Conservation (phyloP, 257 asterid genomes). For the Nicotiana obtusifolia region DNA sequence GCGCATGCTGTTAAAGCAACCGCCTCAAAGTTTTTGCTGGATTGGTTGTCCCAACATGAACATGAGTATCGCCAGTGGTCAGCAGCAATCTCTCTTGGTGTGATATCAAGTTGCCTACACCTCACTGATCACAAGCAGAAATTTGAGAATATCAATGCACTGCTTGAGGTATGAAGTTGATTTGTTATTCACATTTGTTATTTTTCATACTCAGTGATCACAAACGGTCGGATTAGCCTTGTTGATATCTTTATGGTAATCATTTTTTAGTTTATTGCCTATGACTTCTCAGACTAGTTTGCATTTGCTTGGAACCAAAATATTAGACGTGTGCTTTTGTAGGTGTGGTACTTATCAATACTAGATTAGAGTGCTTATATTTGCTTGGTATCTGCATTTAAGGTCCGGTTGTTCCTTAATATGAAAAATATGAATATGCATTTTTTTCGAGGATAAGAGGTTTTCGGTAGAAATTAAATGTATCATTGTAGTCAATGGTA, state of each 20-base stretch:
- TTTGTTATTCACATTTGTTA: neutral
- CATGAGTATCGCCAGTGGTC: conserved; percentile 95
- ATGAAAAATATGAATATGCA: neutral
- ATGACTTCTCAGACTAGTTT: neutral
- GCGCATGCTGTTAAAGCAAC: conserved; percentile 57
- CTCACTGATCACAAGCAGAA: conserved; percentile 83
- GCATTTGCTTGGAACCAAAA: neutral
- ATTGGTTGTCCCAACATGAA: conserved; percentile 77
- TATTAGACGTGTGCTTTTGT: neutral
- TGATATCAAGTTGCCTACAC: conserved; percentile 87
- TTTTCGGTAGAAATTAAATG: neutral
- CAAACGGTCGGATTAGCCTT: neutral
- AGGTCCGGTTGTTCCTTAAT: neutral
- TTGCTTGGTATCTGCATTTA: neutral
- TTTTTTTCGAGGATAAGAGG: neutral
- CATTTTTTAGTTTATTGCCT: neutral
- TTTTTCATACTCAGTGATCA: neutral
- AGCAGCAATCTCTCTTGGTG: conserved; percentile 92
- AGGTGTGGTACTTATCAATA: neutral
- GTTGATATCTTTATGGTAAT: neutral
- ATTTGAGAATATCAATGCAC: conserved; percentile 57
- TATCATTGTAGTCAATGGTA: neutral
- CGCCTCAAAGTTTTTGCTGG: conserved; percentile 72
- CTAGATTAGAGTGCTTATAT: neutral
- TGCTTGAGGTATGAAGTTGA: conserved; percentile 61